Evolutionary conservation across 257 asterid genomes (phyloP), one percentile per base, ranked within the genome.

Genomic region (Fraxinus pennsylvanica): DNA sequence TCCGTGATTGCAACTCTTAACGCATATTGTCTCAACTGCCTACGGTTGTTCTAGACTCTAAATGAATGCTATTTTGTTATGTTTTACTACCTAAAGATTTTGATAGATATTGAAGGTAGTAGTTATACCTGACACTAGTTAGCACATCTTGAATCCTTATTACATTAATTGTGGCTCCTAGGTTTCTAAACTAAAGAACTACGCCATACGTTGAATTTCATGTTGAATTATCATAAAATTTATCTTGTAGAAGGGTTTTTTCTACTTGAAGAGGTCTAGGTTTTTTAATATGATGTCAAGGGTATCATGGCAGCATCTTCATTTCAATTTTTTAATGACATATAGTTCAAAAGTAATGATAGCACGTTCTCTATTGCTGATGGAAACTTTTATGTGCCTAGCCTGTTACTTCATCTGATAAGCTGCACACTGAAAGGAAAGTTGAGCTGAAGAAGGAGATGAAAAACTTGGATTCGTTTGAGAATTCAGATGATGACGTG

Each of bases 401-500:
- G 97, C 83, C 79, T 75, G 73, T 72, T 85, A 74, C 84, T 73
- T 80, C 81, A 81, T 52, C 85, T 13, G 92, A 86, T 76, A 81
- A 85, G 43, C 83, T 76, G 68, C 77, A 54, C 78, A 65, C 77
- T 68, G 91, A 88, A 76, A 84, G 80, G 75, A 82, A 76, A 82
- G 54, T 68, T 82, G 90, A 89, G 77, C 77, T 81, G 71, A 91
- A 85, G 45, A 9, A 39, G 82, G 90, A 84, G 82, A 79, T 77
- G 74, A 88, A 81, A 79, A 79, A 71, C 27, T 35, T 29, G 80
- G 88, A 87, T 54, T 77, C 86, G 12, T 77, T 33, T 43, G 90
- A 82, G 80, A 83, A 87, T 74, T 88, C 93, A 57, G 96, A 92
- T 73, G 92, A 92, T 76, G 90, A 87, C 45, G 78, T 76, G 65